Conservation (phyloP, 2,329 filamentous ascomycete genomes). For the Capronia coronata region DNA sequence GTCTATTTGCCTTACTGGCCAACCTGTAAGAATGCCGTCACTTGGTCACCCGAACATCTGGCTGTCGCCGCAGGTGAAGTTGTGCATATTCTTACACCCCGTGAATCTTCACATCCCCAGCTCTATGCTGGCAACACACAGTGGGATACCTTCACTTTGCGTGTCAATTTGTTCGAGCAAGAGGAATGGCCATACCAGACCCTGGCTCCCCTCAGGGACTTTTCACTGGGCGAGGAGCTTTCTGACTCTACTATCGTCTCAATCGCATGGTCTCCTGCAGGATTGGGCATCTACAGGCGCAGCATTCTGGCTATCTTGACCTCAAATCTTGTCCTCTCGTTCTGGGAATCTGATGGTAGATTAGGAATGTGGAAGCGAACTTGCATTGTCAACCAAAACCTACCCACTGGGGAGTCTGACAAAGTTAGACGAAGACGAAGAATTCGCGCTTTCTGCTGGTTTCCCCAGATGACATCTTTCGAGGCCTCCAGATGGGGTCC, state of each 20-base stretch:
- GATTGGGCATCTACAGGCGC: slow-evolving; percentile 49
- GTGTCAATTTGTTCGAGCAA: slow-evolving; percentile 47
- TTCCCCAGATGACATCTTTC: slow-evolving; percentile 17
- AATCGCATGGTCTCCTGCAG: slow-evolving; percentile 52
- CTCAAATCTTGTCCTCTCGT: slow-evolving; percentile 49
- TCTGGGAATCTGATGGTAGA: slow-evolving; percentile 49
- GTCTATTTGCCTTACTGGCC: slow-evolving; percentile 44
- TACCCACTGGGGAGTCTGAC: slow-evolving; percentile 31
- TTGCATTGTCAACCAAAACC: slow-evolving; percentile 47
- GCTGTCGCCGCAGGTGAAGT: slow-evolving; percentile 52
- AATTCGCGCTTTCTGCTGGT: slow-evolving; percentile 42
- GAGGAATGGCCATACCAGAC: slow-evolving; percentile 45
- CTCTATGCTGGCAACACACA: slow-evolving; percentile 25
- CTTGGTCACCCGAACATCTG: slow-evolving; percentile 54
- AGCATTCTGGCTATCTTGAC: slow-evolving; percentile 52
- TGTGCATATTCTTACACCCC: slow-evolving; percentile 47
- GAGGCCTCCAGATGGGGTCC: slow-evolving; percentile 32
- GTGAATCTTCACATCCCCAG: slow-evolving; percentile 7
- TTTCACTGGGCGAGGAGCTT: slow-evolving; percentile 55
- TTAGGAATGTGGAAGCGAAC: slow-evolving; percentile 47
- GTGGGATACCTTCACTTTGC: slow-evolving; percentile 41
- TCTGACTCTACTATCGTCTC: slow-evolving; percentile 46
- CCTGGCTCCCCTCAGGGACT: slow-evolving; percentile 42
- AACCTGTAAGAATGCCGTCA: slow-evolving; percentile 47
- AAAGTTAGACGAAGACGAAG: slow-evolving; percentile 31